Conservation (phyloP, 176 grass and related monocot species). For the Aechmea fasciata region DNA sequence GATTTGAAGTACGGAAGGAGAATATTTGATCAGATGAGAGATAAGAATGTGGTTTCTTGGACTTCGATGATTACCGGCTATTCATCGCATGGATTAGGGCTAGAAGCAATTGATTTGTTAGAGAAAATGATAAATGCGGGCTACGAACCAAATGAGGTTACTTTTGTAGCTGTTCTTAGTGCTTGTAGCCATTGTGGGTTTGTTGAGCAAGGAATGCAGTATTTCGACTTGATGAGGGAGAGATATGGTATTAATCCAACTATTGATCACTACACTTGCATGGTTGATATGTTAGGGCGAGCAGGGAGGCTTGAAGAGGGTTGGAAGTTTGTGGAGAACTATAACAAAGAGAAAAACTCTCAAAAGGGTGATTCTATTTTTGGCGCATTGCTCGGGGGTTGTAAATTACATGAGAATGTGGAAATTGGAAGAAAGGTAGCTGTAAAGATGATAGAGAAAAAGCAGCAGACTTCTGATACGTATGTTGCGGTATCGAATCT, state of each 20-base stretch:
- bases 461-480: constrained; percentile 14
- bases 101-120: constrained; percentile 5
- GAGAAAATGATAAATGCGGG: constrained; percentile 13
- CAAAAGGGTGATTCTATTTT: background rate
- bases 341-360: background rate
- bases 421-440: constrained; percentile 6
- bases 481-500: constrained; percentile 16
- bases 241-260: constrained; percentile 8
- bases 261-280: constrained; percentile 8
- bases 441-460: constrained; percentile 7
- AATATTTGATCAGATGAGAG: constrained; percentile 13
- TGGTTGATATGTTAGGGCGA: constrained; percentile 19
- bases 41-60: constrained; percentile 22
- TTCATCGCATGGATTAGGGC: constrained; percentile 12
- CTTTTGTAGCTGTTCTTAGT: constrained; percentile 15
- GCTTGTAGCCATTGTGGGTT: constrained; percentile 23
- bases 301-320: constrained; percentile 12
- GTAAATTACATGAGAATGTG: constrained; percentile 6
- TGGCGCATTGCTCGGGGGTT: constrained; percentile 18
- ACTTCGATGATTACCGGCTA: constrained; percentile 24
- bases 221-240: constrained; percentile 17
- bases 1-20: constrained; percentile 15
- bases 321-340: constrained; percentile 9
- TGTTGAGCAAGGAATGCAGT: constrained; percentile 5
- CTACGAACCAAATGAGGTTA: constrained; percentile 9